Base-by-base conservation (phyloP, 2,329 filamentous ascomycete species). In the Colletotrichum godetiae region DNA sequence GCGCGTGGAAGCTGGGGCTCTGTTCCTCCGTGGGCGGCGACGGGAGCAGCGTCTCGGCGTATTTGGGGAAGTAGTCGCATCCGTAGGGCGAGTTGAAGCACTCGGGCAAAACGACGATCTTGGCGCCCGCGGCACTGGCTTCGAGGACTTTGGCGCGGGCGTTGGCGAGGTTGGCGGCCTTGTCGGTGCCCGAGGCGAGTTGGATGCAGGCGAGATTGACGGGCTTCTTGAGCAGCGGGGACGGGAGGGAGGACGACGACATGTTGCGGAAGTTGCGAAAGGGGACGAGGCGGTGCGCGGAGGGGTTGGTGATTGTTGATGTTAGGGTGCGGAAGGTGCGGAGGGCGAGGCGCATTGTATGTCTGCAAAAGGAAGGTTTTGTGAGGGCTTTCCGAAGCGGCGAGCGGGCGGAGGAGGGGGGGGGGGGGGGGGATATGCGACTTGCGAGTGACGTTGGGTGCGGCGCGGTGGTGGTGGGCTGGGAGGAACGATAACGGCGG, bases 81-180 rank as follows among this genome's bases (percentile, higher is more conserved):
- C 97, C 97, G 84, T 99, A 99, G 10, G 97, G 97, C 55, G 94
- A 97, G 87, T 99, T 99, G 91, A 99, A 99, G 88, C 97, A 99
- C 86, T 99, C 97, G 46, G 97, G 97, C 22, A 99, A 90, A 42
- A 98, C 95, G 76, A 98, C 92, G 73, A 99, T 91, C 70, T 93
- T 91, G 73, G 96, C 95, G 77, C 96, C 96, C 4, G 86, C 86
- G 31, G 86, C 83, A 29, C 95, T 92, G 5, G 97, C 96, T 82
- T 95, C 92, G 75, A 95, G 89, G 72, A 98, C 95, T 81, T 97
- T 95, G 56, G 88, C 87, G 70, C 94, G 92, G 13, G 97, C 96
- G 81, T 92, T 92, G 27, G 88, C 81, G 75, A 99, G 94, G 84
- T 99, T 99, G 76, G 89, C 89, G 12, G 91, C 81, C 86, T 99